Base-by-base conservation (phyloP, 495 filamentous ascomycete species). In the Daldinia caldariorum region DNA sequence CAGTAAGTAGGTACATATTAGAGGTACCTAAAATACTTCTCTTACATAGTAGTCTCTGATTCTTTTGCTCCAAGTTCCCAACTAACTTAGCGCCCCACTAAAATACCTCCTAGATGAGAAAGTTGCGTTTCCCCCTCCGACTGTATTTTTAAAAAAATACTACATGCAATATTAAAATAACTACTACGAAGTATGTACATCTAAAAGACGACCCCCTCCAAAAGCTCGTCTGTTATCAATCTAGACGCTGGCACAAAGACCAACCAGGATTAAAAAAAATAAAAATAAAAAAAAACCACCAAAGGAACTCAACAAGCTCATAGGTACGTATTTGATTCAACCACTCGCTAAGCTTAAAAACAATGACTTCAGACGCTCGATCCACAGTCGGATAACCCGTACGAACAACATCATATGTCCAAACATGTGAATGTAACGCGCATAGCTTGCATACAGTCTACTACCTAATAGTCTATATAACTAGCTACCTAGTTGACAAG, bases 291-390 rank as follows among this genome's bases (percentile, higher is more conserved):
- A 26, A 26, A 26, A 3, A 3, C 26, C 26, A 63, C 56, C 56
- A 31, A 70, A 57, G 47, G 38, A 37, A 37, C 54, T 49, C 66
- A 54, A 63, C 66, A 45, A 59, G 60, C 20, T 56, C 39, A 70
- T 70, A n/a, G n/a, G n/a, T 70, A 70, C 67, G 67, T 70, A 70
- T 59, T 29, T 58, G 50, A 71, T 66, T 59, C 45, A 39, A 43
- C 31, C 31, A 16, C 38, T 51, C 32, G 26, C 38, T 65, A 14
- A 45, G 59, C 43, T 51, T 22, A 31, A 26, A 62, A 49, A 54
- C 10, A 26, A 55, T 61, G 32, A 39, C 49, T 37, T 58, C 50
- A 41, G 51, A 16, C 49, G 32, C 41, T 53, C 43, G 43, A 58
- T 66, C 62, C 61, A 65, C 62, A 50, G n/a, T 39, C 39, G 8